A percentile compares a stretch with the other conserved stretches of the same genome.
These are phyloP conservation scores for Tilletia indica DNA, from an alignment of 1,284 basidiomycete genomes.

Conservation along the genomic window DNA sequence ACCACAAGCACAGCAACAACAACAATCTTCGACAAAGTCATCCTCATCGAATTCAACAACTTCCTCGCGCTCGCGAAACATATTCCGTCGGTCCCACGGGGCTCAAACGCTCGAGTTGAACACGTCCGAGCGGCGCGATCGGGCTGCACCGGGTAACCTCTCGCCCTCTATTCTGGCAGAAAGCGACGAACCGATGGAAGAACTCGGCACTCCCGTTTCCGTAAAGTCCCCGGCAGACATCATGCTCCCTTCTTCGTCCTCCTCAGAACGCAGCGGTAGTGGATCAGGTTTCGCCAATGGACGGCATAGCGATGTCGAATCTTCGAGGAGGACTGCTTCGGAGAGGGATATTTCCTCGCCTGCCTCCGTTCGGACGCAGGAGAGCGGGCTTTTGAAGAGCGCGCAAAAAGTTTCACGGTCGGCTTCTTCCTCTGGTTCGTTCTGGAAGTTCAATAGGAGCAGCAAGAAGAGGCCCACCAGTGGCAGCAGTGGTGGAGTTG, in stretches of 20 bases:
- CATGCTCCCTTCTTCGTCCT: too few species aligned
- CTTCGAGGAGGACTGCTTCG: too few species aligned
- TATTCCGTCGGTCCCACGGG: not conserved
- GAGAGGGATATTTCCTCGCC: too few species aligned
- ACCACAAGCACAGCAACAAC: not conserved
- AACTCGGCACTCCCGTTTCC: not conserved
- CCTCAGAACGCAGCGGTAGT: too few species aligned
- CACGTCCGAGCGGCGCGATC: not conserved
- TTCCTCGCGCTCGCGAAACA: not conserved
- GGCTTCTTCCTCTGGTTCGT: constrained; percentile 6
- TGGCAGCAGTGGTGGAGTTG: not conserved
- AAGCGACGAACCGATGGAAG: constrained; percentile 1
- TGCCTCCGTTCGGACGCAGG: too few species aligned
- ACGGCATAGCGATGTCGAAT: too few species aligned
- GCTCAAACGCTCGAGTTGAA: not conserved
- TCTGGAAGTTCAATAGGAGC: constrained; percentile 2
- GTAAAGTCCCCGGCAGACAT: too few species aligned
- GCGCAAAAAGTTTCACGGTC: not conserved
- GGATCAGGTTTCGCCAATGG: too few species aligned
- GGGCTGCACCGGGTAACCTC: not conserved
- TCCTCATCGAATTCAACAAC: not conserved
- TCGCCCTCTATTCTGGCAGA: constrained; percentile 4
- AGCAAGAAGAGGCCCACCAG: constrained; percentile 1
- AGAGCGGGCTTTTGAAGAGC: too few species aligned
- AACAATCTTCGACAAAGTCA: not conserved